Base-by-base conservation (phyloP, 306 rosid species). In the Prunus campanulata region DNA sequence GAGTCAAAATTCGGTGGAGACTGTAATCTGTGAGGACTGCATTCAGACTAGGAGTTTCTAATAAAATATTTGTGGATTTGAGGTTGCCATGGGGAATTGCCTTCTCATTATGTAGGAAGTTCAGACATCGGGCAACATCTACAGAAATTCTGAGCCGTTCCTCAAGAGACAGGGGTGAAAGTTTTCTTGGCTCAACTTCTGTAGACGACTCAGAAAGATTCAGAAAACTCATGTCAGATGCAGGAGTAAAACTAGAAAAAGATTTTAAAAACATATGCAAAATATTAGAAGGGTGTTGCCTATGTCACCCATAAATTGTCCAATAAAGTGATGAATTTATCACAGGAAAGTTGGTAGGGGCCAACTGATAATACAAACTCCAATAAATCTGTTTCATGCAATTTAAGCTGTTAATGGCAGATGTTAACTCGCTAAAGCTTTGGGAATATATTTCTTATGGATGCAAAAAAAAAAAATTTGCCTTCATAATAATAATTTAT, bases 31-130 rank as follows among this genome's bases (percentile, higher is more conserved):
- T 87, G 44, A 90, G 83, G 20, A 78, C 78, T 30, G 79, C 92
- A 77, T 84, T 88, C 46, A 74, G 71, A 66, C 78, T 71, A 4
- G 88, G 83, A 75, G 76, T 64, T 83, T 88, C 89, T 42, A 92
- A 83, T 60, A 92, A 84, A 84, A 92, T 84, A 70, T 92, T 92
- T 5, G 91, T 84, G 71, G 92, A 88, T 87, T 90, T 90, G 72
- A 92, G 89, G 82, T 92, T 92, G 68, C 97, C 97, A 68, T 90
- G 96, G 18, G 93, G 97, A 79, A 92, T 92, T 55, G 93, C 82
- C 85, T 88, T 92, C 86, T 88, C 96, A 4, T 85, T 82, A 11
- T 90, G 96, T 16, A 92, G 80, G 88, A 76, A 92, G 76, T 86
- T 72, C 70, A 87, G 83, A 82, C 97, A 88, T 27, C 72, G 81